Evolutionary conservation across 192 early-diverging fungal species (phyloP).

Genomic region (Glomus cerebriforme): DNA sequence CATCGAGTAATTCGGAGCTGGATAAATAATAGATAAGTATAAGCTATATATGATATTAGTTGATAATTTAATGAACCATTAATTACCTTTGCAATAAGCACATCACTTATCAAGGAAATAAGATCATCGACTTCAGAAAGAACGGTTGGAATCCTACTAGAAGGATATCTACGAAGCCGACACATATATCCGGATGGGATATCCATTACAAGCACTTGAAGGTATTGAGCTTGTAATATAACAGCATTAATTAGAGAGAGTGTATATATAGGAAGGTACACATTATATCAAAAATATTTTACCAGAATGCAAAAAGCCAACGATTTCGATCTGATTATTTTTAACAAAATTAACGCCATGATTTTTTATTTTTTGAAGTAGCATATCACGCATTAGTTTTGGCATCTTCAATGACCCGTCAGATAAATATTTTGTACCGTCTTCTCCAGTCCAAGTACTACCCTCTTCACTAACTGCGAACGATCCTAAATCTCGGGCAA

Average conservation of each 20-base stretch:
- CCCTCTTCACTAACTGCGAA: constrained; percentile 32
- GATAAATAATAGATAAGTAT: constrained; percentile 30
- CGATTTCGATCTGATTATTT: constrained; percentile 13
- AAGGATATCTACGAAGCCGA: constrained; percentile 23
- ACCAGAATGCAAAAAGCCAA: constrained; percentile 31
- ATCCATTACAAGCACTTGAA: constrained; percentile 25
- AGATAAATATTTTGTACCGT: constrained; percentile 20
- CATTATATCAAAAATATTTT: constrained; percentile 8
- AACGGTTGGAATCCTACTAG: neutral
- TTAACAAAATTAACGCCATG: constrained; percentile 15
- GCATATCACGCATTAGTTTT: constrained; percentile 27
- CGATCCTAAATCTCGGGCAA: constrained; percentile 24
- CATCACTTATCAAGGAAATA: constrained; percentile 2
- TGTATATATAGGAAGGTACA: neutral
- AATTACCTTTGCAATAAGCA: constrained; percentile 28
- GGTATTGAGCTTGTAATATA: constrained; percentile 27
- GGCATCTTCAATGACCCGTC: constrained; percentile 23
- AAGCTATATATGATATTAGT: constrained; percentile 25
- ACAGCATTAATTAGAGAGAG: neutral
- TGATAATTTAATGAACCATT: neutral
- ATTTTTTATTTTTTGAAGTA: constrained; percentile 25
- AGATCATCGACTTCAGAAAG: constrained; percentile 23
- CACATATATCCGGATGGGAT: constrained; percentile 25
- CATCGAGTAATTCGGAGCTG: constrained; percentile 13
- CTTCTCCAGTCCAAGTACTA: neutral